Conservation (phyloP, 805 yeast species). For the Schwanniomyces vanrijiae region DNA sequence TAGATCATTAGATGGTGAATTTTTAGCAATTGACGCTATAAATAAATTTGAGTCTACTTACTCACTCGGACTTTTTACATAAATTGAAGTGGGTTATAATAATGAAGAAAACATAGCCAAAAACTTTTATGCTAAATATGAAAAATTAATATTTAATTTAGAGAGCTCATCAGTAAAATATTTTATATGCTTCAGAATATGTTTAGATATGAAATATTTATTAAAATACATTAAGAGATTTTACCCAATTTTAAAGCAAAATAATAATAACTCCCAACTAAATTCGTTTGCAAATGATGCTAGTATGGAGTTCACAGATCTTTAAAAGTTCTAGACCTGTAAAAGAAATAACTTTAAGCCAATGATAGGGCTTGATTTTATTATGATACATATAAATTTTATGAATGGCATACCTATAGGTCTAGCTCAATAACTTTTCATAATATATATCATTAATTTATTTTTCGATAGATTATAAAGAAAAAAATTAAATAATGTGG, state of each 20-base stretch:
- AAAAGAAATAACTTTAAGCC: neutral
- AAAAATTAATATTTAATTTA: neutral
- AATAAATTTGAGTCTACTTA: slow-evolving; percentile 5
- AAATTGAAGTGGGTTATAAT: slow-evolving; percentile 1
- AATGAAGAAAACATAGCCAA: neutral
- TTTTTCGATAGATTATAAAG: neutral
- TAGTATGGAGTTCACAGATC: neutral
- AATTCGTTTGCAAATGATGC: neutral
- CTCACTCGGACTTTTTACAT: slow-evolving; percentile 2
- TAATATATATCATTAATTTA: neutral
- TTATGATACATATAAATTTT: neutral
- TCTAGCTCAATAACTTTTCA: neutral
- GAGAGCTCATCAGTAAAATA: neutral
- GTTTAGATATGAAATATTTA: neutral
- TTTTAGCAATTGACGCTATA: slow-evolving; percentile 1
- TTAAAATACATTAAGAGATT: neutral
- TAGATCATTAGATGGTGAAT: slow-evolving; percentile 4
- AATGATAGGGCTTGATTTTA: neutral
- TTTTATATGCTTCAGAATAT: slow-evolving; percentile 1
- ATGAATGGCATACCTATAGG: neutral
- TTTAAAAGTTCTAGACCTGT: neutral
- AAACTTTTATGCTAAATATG: neutral
- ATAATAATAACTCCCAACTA: neutral
- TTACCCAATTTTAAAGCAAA: neutral
- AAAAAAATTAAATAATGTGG: neutral